A percentile compares a stretch with the other conserved stretches of the same genome.
Conservation (phyloP, 2,329 filamentous ascomycete species). For the Penicillium sp. region DNA sequence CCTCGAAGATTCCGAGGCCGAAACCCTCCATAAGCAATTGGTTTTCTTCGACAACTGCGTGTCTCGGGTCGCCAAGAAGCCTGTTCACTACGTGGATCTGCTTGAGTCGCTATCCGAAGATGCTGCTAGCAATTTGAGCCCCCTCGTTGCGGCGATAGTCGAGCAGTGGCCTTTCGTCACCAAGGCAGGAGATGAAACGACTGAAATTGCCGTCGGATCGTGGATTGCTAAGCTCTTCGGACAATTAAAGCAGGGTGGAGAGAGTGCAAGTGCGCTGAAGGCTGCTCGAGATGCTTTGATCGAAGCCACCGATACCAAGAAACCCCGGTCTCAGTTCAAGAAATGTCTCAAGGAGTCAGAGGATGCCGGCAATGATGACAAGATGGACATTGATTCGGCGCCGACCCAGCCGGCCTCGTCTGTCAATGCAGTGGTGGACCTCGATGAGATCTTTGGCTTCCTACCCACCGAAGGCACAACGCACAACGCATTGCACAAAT, state of each 20-base stretch:
- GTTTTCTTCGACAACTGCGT: constrained; percentile 85
- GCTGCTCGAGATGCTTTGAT: constrained; percentile 46
- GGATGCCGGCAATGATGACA: constrained; percentile 14
- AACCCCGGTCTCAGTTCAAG: constrained; percentile 33
- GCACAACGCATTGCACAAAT: constrained; percentile 54
- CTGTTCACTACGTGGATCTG: constrained; percentile 73
- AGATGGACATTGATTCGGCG: constrained; percentile 20
- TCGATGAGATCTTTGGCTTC: constrained; percentile 55
- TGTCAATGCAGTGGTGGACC: constrained; percentile 37
- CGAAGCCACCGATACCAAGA: constrained; percentile 41
- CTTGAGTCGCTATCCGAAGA: constrained; percentile 39
- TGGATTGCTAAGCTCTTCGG: constrained; percentile 62
- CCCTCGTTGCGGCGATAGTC: constrained; percentile 65
- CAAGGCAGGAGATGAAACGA: constrained; percentile 49
- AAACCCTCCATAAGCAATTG: constrained; percentile 42
- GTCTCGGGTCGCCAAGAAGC: constrained; percentile 69
- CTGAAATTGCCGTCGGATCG: constrained; percentile 50
- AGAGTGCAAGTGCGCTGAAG: constrained; percentile 50
- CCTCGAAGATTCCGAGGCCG: constrained; percentile 34
- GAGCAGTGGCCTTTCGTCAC: constrained; percentile 76
- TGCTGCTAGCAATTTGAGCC: constrained; percentile 52
- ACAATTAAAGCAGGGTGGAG: constrained; percentile 52
- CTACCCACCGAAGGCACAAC: constrained; percentile 46
- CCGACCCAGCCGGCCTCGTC: constrained; percentile 2
- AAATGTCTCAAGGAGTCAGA: constrained; percentile 38